Percentiles rank a stretch among this genome's conserved stretches.
These are phyloP conservation scores for Lathyrus oleraceus DNA, from an alignment of 306 rosid species.

Conservation along the genomic window DNA sequence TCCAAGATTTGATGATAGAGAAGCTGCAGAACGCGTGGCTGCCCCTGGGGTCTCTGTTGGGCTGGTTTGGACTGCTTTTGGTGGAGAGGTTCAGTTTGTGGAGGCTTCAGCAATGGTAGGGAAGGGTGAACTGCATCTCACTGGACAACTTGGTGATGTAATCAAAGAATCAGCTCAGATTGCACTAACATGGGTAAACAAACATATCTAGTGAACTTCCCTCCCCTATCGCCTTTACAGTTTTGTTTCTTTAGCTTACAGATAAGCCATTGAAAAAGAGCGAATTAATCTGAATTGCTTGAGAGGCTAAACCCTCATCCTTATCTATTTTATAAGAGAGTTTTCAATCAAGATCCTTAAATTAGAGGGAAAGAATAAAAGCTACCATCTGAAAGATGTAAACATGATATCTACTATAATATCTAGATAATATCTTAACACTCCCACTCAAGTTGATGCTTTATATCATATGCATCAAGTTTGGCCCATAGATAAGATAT, in stretches of 20 bases:
- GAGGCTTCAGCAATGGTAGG: conserved; percentile 94
- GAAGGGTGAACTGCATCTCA: conserved; percentile 97
- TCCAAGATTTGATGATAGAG: conserved; percentile 85
- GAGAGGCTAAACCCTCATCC: no score
- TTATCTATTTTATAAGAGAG: no score
- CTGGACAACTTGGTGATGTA: conserved; percentile 99
- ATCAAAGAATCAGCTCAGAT: conserved; percentile 99
- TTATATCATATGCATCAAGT: no score
- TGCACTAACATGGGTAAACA: conserved; percentile 94
- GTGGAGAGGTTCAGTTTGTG: conserved; percentile 99
- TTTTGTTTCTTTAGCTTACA: background rate
- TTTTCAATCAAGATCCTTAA: no score
- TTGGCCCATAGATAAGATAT: no score
- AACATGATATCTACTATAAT: no score
- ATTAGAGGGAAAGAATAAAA: no score
- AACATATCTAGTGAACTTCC: conserved; percentile 33
- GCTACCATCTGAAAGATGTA: no score
- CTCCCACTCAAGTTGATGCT: no score
- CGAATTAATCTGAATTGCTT: no score
- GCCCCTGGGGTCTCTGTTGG: conserved; percentile 92
- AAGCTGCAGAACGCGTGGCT: conserved; percentile 88
- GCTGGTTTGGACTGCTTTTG: conserved; percentile 96
- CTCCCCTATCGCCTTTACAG: background rate
- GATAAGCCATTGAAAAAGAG: background rate
- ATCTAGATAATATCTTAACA: no score